These are phyloP conservation scores for Mucor irregularis DNA, from an alignment of 371 early-diverging fungal species.

Conservation along the genomic window DNA sequence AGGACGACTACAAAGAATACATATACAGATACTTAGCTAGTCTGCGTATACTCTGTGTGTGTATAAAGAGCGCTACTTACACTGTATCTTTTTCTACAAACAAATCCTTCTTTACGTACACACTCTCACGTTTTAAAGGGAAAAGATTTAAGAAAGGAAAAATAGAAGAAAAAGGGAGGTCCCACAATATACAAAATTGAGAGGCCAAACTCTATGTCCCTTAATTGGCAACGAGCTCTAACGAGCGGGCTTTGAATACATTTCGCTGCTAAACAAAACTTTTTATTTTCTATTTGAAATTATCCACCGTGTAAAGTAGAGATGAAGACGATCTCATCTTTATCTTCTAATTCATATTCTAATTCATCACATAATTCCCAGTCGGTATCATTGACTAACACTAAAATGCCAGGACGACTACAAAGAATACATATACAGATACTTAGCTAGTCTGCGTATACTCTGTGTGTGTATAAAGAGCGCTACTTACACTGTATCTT, in stretches of 20 bases:
- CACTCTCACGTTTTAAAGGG: no score
- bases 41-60: not conserved
- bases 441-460: not conserved
- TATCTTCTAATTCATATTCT: conserved; percentile 75
- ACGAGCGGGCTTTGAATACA: no score
- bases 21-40: not conserved
- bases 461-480: not conserved
- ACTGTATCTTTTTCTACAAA: conserved; percentile 87
- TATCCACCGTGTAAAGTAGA: conserved; percentile 96
- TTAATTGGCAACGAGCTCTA: no score
- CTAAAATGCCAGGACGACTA: conserved; percentile 94
- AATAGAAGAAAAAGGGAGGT: no score
- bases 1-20: conserved; percentile 67
- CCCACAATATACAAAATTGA: no score
- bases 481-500: conserved; percentile 81
- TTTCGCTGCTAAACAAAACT: no score
- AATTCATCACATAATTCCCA: conserved; percentile 96
- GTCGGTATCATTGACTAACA: conserved; percentile 92
- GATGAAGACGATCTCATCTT: conserved; percentile 90
- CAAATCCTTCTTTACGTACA: conserved; percentile 80
- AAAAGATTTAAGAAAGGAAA: no score
- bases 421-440: not conserved
- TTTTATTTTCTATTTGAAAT: no score
- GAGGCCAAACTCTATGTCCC: no score
- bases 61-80: conserved; percentile 63